phyloP scores from a whole-genome alignment of 177 flowering plant species.

The Tripterygium wilfordii region DNA sequence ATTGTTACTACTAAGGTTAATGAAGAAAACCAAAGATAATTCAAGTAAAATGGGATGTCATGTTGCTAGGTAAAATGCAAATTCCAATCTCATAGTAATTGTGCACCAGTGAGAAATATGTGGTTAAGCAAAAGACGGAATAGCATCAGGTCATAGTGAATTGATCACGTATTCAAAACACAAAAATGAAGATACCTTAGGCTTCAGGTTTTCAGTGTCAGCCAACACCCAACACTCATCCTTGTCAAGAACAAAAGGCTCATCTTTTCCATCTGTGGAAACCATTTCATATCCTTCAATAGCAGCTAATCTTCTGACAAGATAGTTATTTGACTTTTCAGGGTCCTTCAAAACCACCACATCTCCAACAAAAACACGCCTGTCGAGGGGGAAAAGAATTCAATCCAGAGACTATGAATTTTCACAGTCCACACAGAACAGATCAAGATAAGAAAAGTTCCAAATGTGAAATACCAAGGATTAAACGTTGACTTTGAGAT shows the following conservation, averaged over 20 bases:
- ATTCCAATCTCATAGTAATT: no score
- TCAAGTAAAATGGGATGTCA: no score
- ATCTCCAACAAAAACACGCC: constrained; percentile 90
- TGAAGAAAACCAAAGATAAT: no score
- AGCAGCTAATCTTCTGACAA: constrained; percentile 93
- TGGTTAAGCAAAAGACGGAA: background rate
- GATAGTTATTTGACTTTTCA: constrained; percentile 39
- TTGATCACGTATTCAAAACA: background rate
- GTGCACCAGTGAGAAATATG: background rate
- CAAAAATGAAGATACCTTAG: constrained; percentile 35
- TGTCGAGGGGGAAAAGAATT: constrained; percentile 13
- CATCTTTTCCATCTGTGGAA: constrained; percentile 80
- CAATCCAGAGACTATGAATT: no score
- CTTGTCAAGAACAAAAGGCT: constrained; percentile 79
- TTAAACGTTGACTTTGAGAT: no score
- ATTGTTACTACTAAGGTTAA: no score
- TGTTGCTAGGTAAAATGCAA: no score
- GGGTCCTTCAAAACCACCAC: constrained; percentile 89
- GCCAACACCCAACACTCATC: constrained; percentile 93
- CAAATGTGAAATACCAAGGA: no score
- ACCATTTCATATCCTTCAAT: constrained; percentile 89
- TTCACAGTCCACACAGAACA: no score
- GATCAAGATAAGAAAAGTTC: no score
- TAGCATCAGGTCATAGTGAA: background rate
- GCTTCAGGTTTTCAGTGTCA: constrained; percentile 79